phyloP scores from a whole-genome alignment of 495 filamentous ascomycete genomes.

The Bacidia rubella region DNA sequence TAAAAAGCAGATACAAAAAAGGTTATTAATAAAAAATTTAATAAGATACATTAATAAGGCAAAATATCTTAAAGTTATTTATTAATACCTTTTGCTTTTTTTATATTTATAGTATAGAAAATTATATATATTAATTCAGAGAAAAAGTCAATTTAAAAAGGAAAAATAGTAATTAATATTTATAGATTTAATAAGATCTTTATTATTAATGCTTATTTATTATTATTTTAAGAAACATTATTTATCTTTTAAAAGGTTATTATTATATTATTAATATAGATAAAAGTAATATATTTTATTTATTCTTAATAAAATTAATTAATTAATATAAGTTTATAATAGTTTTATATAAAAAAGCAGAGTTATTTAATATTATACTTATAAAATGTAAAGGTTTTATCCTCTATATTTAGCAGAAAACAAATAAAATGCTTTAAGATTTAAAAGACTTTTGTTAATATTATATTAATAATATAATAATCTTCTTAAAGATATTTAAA shows the following conservation, averaged over 20 bases:
- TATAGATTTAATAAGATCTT: conserved; percentile 3
- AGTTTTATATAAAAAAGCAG: background rate
- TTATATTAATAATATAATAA: conserved; percentile 10
- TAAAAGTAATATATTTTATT: background rate
- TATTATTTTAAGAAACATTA: conserved; percentile 3
- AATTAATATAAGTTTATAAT: background rate
- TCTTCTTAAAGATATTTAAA: conserved; percentile 1
- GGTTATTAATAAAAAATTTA: conserved; percentile 10
- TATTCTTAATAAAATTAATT: background rate
- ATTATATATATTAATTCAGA: background rate
- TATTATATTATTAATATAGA: conserved; percentile 3
- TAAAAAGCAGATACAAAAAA: conserved; percentile 2
- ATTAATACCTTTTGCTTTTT: conserved; percentile 1
- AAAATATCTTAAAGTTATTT: conserved; percentile 1
- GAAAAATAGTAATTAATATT: background rate
- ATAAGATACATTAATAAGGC: conserved; percentile 9
- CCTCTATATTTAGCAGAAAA: background rate
- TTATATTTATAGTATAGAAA: conserved; percentile 10
- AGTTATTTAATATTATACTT: background rate
- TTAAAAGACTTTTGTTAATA: background rate
- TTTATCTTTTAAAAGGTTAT: background rate
- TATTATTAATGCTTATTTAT: background rate
- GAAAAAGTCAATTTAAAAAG: background rate
- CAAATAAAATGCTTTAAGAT: background rate
- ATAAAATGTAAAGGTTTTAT: background rate